A percentile compares a stretch with the other conserved stretches of the same genome.
Conservation (phyloP, 164 flowering plant species). For the Malania oleifera region DNA sequence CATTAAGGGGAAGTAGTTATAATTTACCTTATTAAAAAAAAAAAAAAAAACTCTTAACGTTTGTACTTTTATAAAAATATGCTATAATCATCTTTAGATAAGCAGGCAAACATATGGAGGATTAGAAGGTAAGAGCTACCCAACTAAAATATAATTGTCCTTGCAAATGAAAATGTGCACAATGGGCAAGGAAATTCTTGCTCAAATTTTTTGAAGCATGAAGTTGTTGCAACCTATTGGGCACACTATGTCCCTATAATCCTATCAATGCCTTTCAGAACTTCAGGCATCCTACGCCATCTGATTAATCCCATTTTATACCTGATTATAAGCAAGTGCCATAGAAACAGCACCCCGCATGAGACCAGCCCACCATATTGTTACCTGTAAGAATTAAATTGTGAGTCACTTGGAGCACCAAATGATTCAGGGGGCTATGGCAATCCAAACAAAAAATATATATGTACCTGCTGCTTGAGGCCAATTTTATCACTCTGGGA, state of each 20-base stretch:
- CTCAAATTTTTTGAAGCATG: not conserved
- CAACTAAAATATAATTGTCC: too few relatives aligned
- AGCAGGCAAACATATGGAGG: too few relatives aligned
- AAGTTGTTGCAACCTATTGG: not conserved
- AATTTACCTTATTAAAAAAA: too few relatives aligned
- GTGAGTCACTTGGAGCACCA: not conserved
- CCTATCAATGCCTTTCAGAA: not conserved
- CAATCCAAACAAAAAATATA: not conserved
- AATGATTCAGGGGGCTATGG: not conserved
- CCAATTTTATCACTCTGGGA: constrained; percentile 27
- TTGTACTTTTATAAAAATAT: too few relatives aligned
- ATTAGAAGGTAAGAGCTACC: too few relatives aligned
- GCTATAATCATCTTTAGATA: too few relatives aligned
- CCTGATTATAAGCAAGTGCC: constrained; percentile 59
- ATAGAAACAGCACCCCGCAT: constrained; percentile 65
- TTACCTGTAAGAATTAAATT: constrained; percentile 20
- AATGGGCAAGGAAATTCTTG: too few relatives aligned
- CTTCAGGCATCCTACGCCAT: not conserved
- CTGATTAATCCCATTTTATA: not conserved
- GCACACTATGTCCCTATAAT: not conserved
- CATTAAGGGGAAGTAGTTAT: too few relatives aligned
- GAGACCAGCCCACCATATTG: constrained; percentile 67
- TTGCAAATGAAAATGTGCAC: too few relatives aligned
- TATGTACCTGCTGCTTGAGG: constrained; percentile 39
- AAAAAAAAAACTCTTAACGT: too few relatives aligned